Evolutionary conservation across 2,329 filamentous ascomycete genomes (phyloP).

Genomic region (Epichloe brachyelytri): DNA sequence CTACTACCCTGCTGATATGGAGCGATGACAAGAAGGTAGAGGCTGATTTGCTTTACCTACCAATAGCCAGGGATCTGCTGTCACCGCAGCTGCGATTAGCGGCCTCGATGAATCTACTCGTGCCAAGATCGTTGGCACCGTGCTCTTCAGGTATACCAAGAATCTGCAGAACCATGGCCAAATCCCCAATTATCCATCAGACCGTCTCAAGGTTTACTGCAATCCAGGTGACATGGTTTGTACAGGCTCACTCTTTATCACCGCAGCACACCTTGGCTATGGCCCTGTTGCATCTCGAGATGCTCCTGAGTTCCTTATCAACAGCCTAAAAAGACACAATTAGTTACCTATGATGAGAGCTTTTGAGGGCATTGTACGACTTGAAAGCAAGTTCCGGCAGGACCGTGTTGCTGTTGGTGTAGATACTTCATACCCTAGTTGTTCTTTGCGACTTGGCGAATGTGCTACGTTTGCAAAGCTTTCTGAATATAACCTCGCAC

Average conservation of each 20-base stretch:
- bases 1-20: neutral
- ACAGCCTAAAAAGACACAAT: neutral
- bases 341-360: too few species aligned
- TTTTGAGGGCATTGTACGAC: too few species aligned
- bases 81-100: constrained; percentile 27
- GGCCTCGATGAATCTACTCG: constrained; percentile 18
- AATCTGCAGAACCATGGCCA: constrained; percentile 27
- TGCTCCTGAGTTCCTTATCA: constrained; percentile 14
- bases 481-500: neutral
- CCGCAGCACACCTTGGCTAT: constrained; percentile 21
- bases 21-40: neutral
- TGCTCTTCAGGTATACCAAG: constrained; percentile 30
- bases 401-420: too few species aligned
- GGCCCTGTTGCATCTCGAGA: constrained; percentile 7
- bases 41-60: neutral
- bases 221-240: constrained; percentile 23
- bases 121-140: constrained; percentile 23
- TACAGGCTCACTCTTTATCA: constrained; percentile 22
- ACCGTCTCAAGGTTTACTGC: constrained; percentile 26
- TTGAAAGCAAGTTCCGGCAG: too few species aligned
- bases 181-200: constrained; percentile 24
- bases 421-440: rapidly evolving
- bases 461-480: neutral
- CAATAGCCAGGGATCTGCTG: constrained; percentile 27
- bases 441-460: too few species aligned